Evolutionary conservation across 2,329 filamentous ascomycete species (phyloP).

Genomic region (Trichoderma koningiopsis): DNA sequence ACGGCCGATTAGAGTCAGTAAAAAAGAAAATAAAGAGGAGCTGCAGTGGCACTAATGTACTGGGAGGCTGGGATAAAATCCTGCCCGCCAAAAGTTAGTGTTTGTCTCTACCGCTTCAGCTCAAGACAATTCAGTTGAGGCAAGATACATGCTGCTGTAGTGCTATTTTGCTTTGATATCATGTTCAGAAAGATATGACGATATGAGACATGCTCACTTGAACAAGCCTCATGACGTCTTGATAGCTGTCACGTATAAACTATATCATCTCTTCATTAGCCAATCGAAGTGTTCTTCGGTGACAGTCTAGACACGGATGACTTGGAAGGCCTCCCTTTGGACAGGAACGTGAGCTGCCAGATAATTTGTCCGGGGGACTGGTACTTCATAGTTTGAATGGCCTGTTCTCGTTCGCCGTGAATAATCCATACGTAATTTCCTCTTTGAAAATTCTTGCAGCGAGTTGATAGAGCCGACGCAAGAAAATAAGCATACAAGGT

Average conservation of each 20-base stretch:
- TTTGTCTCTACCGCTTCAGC: not conserved
- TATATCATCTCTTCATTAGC: not conserved
- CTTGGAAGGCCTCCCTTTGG: not conserved
- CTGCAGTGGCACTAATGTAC: not conserved
- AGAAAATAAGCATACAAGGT: not conserved
- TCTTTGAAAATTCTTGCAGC: not conserved
- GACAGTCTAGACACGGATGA: not conserved
- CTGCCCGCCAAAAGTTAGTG: not conserved
- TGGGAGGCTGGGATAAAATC: not conserved
- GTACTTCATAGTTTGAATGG: not conserved
- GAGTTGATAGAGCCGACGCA: not conserved
- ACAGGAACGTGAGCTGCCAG: not conserved
- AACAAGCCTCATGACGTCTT: not conserved
- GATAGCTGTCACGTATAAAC: not conserved
- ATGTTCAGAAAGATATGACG: not conserved
- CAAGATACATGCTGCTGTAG: not conserved
- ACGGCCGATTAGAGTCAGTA: not conserved
- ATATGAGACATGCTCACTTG: not conserved
- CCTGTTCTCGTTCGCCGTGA: not conserved
- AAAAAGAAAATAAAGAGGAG: not conserved
- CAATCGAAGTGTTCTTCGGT: not conserved
- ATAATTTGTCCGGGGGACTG: not conserved
- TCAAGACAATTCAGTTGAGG: not conserved
- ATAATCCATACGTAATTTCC: not conserved
- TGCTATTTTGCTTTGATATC: not conserved